These are phyloP conservation scores for Mollisiaceae sp. DNA, from an alignment of 2,329 filamentous ascomycete genomes.

Conservation along the genomic window DNA sequence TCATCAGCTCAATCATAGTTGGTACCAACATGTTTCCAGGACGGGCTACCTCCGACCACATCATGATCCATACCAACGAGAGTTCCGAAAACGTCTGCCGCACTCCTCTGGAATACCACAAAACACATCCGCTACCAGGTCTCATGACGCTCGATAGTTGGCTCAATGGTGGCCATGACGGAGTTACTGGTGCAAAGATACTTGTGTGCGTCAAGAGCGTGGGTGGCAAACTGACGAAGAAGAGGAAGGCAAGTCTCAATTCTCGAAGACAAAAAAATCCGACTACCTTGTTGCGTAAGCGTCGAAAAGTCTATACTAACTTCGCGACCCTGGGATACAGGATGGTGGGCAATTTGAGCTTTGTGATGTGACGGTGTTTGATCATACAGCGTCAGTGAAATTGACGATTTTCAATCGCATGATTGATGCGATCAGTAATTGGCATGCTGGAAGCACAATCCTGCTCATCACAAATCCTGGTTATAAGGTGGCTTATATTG, in stretches of 20 bases:
- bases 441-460: constrained; percentile 54
- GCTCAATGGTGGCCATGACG: constrained; percentile 58
- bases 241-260: constrained; percentile 44
- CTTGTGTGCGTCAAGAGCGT: constrained; percentile 64
- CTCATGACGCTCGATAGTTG: constrained; percentile 64
- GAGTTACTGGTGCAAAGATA: constrained; percentile 53
- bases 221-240: constrained; percentile 56
- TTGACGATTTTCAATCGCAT: constrained; percentile 62
- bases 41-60: constrained; percentile 56
- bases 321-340: too few relatives aligned
- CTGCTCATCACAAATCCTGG: constrained; percentile 52
- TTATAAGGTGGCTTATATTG: constrained; percentile 29
- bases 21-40: constrained; percentile 64
- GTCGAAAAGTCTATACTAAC: too few relatives aligned
- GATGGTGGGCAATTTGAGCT: constrained; percentile 48
- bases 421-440: constrained; percentile 49
- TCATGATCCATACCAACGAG: constrained; percentile 57
- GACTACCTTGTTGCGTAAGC: too few relatives aligned
- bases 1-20: constrained; percentile 43
- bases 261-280: too few relatives aligned
- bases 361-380: constrained; percentile 58
- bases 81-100: constrained; percentile 51
- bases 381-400: constrained; percentile 58
- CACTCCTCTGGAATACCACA: constrained; percentile 51
- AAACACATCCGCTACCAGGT: constrained; percentile 46